Base-by-base conservation (phyloP, 495 filamentous ascomycete species). In the Neurospora sublineolata region DNA sequence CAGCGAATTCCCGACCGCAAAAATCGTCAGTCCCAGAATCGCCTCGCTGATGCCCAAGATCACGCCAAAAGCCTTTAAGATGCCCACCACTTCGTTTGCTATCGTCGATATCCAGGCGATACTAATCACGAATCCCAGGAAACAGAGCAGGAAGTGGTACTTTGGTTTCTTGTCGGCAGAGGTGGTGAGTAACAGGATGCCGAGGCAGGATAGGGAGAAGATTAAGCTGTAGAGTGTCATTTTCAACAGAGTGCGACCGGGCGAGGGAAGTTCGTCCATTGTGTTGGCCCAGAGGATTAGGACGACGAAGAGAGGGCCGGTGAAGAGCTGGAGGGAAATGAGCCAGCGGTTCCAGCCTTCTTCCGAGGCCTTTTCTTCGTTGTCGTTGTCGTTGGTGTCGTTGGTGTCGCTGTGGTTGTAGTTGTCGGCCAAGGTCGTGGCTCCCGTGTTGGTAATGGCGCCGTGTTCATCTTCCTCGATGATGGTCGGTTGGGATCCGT, bases 81-180 rank as follows among this genome's bases (percentile, higher is more conserved):
- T 91, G 44, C 92, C 94, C 8, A 99, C 96, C 18, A 99, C 96
- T 80, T 99, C 96, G 33, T 92, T 92, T 16, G 96, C 96, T 67
- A 99, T 93, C 14, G 93, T 97, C 27, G 91, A 93, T 73, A 99
- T 98, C 96, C 96, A 99, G 33, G 92, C 89, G 33, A 98, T 94
- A 70, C 88, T 86, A 71, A 99, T 94, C 10, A 90, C 80, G 78
- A 99, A 99, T n/a, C 96, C 96, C 0, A 94, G 82, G 75, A 96
- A 92, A 79, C 93, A 94, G 52, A 97, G 86, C 14, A 94, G 79
- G 52, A 88, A 88, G 39, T 93, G 89, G 82, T 90, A 92, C 69
- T 84, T 81, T 8, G 87, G 92, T 67, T 86, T 89, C 68, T 79
- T 83, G 75, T 80, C 80, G 14, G 84, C 82, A 33, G 83, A 86